Conservation (phyloP, 768 basidiomycete genomes). For the Hygrophorus pudorinus region DNA sequence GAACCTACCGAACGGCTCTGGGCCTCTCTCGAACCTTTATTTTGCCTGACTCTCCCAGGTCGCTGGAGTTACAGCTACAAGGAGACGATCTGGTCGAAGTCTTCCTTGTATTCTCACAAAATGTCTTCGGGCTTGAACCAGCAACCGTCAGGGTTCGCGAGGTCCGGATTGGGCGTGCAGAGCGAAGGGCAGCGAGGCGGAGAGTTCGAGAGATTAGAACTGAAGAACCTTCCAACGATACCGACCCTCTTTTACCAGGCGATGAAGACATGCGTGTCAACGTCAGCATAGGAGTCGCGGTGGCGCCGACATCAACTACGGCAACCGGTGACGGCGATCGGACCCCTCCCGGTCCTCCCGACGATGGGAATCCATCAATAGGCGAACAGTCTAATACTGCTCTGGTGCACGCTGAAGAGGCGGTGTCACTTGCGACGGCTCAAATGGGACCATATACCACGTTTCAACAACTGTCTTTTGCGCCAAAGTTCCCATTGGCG, state of each 20-base stretch:
- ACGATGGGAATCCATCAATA: constrained; percentile 20
- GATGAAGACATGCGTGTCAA: constrained; percentile 51
- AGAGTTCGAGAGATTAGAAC: constrained; percentile 61
- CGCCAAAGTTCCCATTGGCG: constrained; percentile 82
- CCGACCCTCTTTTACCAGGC: constrained; percentile 30
- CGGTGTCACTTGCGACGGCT: constrained; percentile 54
- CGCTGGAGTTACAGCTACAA: constrained; percentile 79
- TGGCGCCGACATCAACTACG: constrained; percentile 31
- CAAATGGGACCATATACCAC: constrained; percentile 82
- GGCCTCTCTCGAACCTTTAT: constrained; percentile 90
- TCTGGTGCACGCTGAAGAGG: constrained; percentile 50
- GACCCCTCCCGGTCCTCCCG: constrained; percentile 34
- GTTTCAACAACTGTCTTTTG: constrained; percentile 81
- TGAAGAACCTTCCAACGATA: constrained; percentile 34
- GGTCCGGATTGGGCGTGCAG: constrained; percentile 82
- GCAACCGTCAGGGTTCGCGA: constrained; percentile 92
- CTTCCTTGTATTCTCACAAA: constrained; percentile 84
- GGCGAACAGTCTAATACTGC: constrained; percentile 26
- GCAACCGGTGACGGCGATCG: constrained; percentile 25
- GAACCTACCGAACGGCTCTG: constrained; percentile 82
- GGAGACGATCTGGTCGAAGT: constrained; percentile 91
- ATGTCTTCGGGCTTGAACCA: constrained; percentile 86
- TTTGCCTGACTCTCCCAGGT: constrained; percentile 81
- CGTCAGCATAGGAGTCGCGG: constrained; percentile 54
- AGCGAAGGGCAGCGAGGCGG: constrained; percentile 75